These are phyloP conservation scores for Lodderomyces pseudojiufengensis DNA, from an alignment of 1,139 yeast species.

Conservation along the genomic window DNA sequence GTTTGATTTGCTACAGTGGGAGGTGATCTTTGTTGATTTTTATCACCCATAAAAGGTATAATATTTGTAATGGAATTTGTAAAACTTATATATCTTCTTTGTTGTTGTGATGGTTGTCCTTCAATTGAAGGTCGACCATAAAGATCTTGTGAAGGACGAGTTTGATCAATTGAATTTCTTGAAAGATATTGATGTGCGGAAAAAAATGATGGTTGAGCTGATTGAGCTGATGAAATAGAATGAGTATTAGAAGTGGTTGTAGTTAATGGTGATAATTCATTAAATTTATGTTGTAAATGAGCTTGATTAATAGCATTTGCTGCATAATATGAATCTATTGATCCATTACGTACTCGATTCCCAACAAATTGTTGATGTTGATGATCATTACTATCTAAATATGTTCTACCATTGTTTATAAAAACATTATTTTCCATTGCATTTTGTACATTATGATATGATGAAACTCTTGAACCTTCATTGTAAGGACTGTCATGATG, in stretches of 20 bases:
- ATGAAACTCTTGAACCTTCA: conserved; percentile 12
- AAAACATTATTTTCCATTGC: conserved; percentile 5
- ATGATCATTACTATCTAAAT: conserved; percentile 12
- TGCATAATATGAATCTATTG: conserved; percentile 17
- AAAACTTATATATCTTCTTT: conserved; percentile 32
- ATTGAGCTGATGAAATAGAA: conserved; percentile 39
- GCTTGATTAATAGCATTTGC: conserved; percentile 14
- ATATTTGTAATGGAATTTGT: conserved; percentile 40
- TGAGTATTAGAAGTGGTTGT: conserved; percentile 47
- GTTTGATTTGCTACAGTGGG: conserved; percentile 13
- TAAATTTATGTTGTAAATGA: conserved; percentile 12
- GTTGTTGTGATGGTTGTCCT: conserved; percentile 15
- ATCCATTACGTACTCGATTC: conserved; percentile 16
- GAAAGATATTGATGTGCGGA: conserved; percentile 44
- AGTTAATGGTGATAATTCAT: conserved; percentile 42
- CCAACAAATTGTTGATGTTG: conserved; percentile 5
- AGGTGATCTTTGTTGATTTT: conserved; percentile 25
- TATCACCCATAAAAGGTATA: conserved; percentile 45
- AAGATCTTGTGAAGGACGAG: conserved; percentile 35
- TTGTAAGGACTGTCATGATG: conserved; percentile 12
- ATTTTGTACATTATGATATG: conserved; percentile 10
- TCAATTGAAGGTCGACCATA: conserved; percentile 16
- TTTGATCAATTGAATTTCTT: conserved; percentile 38
- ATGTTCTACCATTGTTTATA: conserved; percentile 10
- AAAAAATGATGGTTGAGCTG: conserved; percentile 44